phyloP scores from a whole-genome alignment of 2,329 filamentous ascomycete genomes.

The Emmonsiellopsis sp. region DNA sequence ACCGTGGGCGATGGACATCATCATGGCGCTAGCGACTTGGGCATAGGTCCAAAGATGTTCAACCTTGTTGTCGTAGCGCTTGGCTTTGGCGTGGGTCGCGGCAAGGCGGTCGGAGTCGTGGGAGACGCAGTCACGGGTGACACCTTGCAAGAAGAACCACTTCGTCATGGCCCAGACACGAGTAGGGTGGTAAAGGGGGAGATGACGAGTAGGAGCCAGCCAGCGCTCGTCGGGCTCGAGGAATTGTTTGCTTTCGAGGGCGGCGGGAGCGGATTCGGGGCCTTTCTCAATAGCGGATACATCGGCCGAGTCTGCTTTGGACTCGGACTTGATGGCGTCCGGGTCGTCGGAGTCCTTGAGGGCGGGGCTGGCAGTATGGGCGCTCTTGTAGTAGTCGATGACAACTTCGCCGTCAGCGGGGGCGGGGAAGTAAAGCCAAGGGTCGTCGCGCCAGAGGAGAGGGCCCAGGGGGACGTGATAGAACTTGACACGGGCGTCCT shows the following conservation, averaged over 20 bases:
- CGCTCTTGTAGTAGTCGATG: constrained; percentile 31
- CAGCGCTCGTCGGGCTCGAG: constrained; percentile 24
- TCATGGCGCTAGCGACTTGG: constrained; percentile 32
- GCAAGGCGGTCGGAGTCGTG: constrained; percentile 31
- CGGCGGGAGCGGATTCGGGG: constrained; percentile 10
- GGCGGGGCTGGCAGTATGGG: constrained; percentile 2
- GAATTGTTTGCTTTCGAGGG: constrained; percentile 16
- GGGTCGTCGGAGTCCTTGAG: constrained; percentile 5
- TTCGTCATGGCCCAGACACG: constrained; percentile 32
- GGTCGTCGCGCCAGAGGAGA: constrained; percentile 28
- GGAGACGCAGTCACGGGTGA: constrained; percentile 32
- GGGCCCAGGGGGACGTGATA: constrained; percentile 31
- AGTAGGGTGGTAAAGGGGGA: constrained; percentile 20
- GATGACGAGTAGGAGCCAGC: constrained; percentile 24
- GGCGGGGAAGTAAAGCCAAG: constrained; percentile 31
- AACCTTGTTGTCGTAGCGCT: constrained; percentile 36
- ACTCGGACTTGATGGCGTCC: background rate
- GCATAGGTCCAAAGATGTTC: constrained; percentile 41
- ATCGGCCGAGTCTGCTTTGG: constrained; percentile 2
- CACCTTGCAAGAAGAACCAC: constrained; percentile 35
- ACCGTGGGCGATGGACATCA: constrained; percentile 37
- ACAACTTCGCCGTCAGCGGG: constrained; percentile 26
- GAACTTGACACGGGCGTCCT: constrained; percentile 23
- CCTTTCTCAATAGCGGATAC: constrained; percentile 11
- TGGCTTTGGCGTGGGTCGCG: constrained; percentile 32